Percentiles rank a stretch among this genome's conserved stretches.
Conservation (phyloP, 306 rosid species). For the Sicyos baderoa region DNA sequence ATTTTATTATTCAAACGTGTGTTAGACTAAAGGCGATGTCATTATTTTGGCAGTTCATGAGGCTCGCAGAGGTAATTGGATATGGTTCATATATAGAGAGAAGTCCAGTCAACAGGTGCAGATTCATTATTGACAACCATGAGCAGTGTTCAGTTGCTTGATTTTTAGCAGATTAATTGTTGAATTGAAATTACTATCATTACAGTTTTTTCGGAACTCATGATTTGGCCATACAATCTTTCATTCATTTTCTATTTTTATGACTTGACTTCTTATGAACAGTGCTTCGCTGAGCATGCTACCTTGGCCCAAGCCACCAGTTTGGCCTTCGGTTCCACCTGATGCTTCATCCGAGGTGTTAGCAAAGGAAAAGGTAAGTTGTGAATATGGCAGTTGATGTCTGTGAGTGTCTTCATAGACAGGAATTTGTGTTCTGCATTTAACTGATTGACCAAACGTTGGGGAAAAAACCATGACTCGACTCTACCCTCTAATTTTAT, state of each 20-base stretch:
- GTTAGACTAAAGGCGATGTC: constrained; percentile 8
- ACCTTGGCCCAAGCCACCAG: constrained; percentile 95
- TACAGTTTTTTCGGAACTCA: background rate
- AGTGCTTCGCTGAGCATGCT: constrained; percentile 96
- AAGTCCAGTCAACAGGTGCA: constrained; percentile 95
- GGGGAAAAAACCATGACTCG: background rate
- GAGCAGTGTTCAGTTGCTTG: constrained; percentile 3
- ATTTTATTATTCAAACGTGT: background rate
- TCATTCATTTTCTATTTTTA: background rate
- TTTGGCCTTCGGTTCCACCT: constrained; percentile 83
- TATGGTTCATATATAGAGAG: constrained; percentile 78
- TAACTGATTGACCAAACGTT: background rate
- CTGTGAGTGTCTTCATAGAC: background rate
- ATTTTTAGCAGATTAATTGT: background rate
- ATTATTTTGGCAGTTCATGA: constrained; percentile 79
- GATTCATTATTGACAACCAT: constrained; percentile 17
- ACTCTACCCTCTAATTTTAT: background rate
- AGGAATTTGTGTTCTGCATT: background rate
- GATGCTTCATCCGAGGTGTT: constrained; percentile 82
- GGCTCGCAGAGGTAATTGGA: constrained; percentile 94
- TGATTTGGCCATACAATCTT: background rate
- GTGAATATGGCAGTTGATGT: background rate
- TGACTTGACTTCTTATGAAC: constrained; percentile 23
- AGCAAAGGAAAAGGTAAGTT: constrained; percentile 79
- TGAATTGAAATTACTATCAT: background rate